Base-by-base conservation (phyloP, 2,329 filamentous ascomycete species). In the Coniosporium tulheliwenetii region DNA sequence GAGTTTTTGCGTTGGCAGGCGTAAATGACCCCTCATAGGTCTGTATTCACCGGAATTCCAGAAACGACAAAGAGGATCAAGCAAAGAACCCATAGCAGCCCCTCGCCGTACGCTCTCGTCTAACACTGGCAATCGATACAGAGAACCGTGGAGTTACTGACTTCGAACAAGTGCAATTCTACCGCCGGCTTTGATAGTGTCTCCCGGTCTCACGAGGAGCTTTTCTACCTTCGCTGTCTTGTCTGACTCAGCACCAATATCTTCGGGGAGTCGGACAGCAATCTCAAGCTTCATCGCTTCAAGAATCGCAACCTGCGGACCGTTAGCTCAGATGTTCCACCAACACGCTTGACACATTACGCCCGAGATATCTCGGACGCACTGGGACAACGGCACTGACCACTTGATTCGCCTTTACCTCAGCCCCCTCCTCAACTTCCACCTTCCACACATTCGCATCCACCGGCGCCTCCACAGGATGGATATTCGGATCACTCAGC, bases 211-310 rank as follows among this genome's bases (percentile, higher is more conserved):
- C 1, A 66, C 61, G 8, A 66, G 48, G 26, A 66, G 30, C 43
- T 61, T 64, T 47, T 65, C 62, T 1, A 65, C 52, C 35, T 45
- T 57, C 3, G 56, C 44, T 26, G 19, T 26, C 19, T 7, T 26
- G 19, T 26, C 19, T 26, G 19, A 26, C 30, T 48, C 41, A 5
- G 49, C 46, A 12, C 43, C 45, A 13, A 50, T 39, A 38, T 54
- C 53, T 2, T 61, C 55, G 0, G 61, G 58, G 3, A 52, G 52
- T 40, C 61, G 58, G 30, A 66, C 61, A n/a, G 60, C 58, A 46
- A 66, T 66, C 43, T 66, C 63, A 8, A 66, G 49, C 47, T 66
- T 66, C 63, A 65, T 66, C 1, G 63, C 63, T 45, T 66, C 63
- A 3, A 66, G 54, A n/a, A 65, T 61, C 0, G 58, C 55, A 13